phyloP scores from a whole-genome alignment of 176 grass and related monocot genomes.

The Phoenix roebelenii region DNA sequence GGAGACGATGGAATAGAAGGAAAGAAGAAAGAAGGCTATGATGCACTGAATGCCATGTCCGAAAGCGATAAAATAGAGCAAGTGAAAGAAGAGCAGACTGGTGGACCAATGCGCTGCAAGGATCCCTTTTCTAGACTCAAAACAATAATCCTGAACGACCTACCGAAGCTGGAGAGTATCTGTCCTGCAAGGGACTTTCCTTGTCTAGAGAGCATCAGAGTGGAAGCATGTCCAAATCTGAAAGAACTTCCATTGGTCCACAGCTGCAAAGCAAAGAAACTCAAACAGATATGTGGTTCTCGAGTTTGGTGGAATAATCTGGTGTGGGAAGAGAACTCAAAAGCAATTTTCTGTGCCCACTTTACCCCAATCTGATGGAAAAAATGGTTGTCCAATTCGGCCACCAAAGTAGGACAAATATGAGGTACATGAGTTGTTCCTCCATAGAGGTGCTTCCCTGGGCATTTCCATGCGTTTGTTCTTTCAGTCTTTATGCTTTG shows the following conservation, averaged over 20 bases:
- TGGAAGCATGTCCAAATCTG: slow-evolving; percentile 49
- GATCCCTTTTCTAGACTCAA: slow-evolving; percentile 40
- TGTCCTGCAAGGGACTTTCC: slow-evolving; percentile 38
- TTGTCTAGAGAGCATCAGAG: slow-evolving; percentile 55
- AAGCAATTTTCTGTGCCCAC: slow-evolving; percentile 20
- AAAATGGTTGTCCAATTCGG: too few relatives aligned
- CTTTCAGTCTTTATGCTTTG: too few relatives aligned
- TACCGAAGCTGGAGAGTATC: slow-evolving; percentile 36
- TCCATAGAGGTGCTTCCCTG: too few relatives aligned
- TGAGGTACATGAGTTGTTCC: too few relatives aligned
- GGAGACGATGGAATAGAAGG: not conserved
- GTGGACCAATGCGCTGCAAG: not conserved
- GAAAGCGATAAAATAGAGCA: not conserved
- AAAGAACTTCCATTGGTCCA: slow-evolving; percentile 30
- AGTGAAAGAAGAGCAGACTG: not conserved
- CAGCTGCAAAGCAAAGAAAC: slow-evolving; percentile 20
- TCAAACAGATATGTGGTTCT: slow-evolving; percentile 59
- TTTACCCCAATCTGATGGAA: slow-evolving; percentile 32
- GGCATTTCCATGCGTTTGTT: too few relatives aligned
- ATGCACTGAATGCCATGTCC: too few relatives aligned
- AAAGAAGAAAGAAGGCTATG: too few relatives aligned
- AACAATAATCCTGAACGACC: slow-evolving; percentile 34
- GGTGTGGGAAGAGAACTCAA: slow-evolving; percentile 31
- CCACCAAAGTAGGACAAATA: too few relatives aligned
- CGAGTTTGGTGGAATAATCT: slow-evolving; percentile 55